Conservation (phyloP, 495 filamentous ascomycete species). For the Talaromyces trachyspermus region DNA sequence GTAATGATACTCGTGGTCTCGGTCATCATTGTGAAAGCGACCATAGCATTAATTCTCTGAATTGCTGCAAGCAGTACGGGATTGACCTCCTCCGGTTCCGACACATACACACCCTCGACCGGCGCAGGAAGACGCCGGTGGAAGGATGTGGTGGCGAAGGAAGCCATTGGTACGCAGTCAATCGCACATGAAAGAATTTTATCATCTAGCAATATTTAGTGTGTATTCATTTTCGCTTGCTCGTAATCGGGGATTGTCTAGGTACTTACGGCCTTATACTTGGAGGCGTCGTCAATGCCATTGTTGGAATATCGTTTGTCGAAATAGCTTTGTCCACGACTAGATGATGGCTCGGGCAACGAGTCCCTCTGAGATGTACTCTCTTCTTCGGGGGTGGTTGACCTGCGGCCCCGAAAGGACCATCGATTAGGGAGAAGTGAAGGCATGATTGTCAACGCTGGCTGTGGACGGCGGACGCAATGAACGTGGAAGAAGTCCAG, state of each 20-base stretch:
- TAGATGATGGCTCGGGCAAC: not conserved
- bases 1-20: slow-evolving; percentile 25
- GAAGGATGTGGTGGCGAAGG: slow-evolving; percentile 2
- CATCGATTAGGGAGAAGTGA: slow-evolving; percentile 3
- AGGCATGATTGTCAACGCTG: slow-evolving; percentile 2
- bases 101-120: slow-evolving; percentile 9
- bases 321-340: slow-evolving; percentile 1
- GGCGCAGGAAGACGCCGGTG: slow-evolving; percentile 9
- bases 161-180: slow-evolving; percentile 24
- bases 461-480: not conserved
- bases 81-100: slow-evolving; percentile 6
- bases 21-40: slow-evolving; percentile 32
- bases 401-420: not conserved
- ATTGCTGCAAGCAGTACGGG: slow-evolving; percentile 16
- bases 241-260: not conserved
- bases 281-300: slow-evolving; percentile 9
- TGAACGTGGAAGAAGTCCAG: not conserved
- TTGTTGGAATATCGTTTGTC: slow-evolving; percentile 1
- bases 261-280: slow-evolving; percentile 6
- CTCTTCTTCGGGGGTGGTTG: not conserved
- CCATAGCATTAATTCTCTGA: slow-evolving; percentile 17
- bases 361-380: slow-evolving; percentile 4
- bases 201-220: slow-evolving; percentile 8
- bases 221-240: not conserved
- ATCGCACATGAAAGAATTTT: slow-evolving; percentile 9